A percentile compares a stretch with the other conserved stretches of the same genome.
These are phyloP conservation scores for Chaetomiaceae sp. DNA, from an alignment of 2,329 filamentous ascomycete species.

Conservation along the genomic window DNA sequence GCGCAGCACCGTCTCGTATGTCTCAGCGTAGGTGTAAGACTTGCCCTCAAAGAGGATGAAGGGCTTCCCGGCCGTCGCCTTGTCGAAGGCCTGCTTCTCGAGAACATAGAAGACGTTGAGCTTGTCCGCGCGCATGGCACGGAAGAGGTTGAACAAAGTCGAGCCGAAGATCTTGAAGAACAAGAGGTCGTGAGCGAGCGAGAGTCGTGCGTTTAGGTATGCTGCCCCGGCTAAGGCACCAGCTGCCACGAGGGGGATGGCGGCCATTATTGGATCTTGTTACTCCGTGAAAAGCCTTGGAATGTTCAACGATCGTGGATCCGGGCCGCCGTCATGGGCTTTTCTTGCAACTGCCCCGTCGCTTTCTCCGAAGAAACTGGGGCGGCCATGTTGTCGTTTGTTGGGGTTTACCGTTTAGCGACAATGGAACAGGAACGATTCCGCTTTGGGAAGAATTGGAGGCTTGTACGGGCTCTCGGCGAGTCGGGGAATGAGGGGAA, in stretches of 20 bases:
- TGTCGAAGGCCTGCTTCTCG: constrained; percentile 57
- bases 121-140: constrained; percentile 52
- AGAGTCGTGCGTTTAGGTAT: constrained; percentile 71
- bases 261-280: constrained; percentile 23
- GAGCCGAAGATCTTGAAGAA: constrained; percentile 54
- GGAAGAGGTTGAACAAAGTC: constrained; percentile 39
- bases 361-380: background rate
- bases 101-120: constrained; percentile 71
- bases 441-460: constrained; percentile 2
- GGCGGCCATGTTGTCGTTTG: background rate
- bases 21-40: constrained; percentile 66
- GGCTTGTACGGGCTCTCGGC: background rate
- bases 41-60: constrained; percentile 66
- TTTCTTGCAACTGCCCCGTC: background rate
- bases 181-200: constrained; percentile 60
- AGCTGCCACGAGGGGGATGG: constrained; percentile 52
- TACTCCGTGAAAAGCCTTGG: background rate
- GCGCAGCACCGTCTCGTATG: constrained; percentile 64
- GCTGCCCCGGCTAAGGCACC: constrained; percentile 62
- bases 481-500: constrained; percentile 16
- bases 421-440: background rate
- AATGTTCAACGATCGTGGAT: too few relatives aligned
- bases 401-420: background rate
- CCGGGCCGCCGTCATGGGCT: too few relatives aligned
- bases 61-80: constrained; percentile 45